Percentiles rank a stretch among this genome's conserved stretches.
phyloP scores from a whole-genome alignment of 176 grass and related monocot species.

The Phyllostachys edulis region DNA sequence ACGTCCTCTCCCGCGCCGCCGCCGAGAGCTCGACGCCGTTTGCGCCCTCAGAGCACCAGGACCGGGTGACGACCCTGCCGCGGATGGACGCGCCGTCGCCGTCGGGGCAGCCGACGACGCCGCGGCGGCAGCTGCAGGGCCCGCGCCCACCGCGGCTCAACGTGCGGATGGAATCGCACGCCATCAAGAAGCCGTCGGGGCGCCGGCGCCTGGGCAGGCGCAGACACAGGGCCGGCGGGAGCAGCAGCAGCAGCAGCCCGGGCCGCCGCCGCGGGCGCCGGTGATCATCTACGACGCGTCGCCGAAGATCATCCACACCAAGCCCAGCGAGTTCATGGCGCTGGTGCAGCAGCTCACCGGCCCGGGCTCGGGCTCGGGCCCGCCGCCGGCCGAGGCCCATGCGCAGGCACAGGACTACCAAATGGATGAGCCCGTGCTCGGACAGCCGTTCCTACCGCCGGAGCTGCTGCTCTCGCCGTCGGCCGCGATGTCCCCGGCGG shows the following conservation, averaged over 20 bases:
- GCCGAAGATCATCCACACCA: constrained; percentile 86
- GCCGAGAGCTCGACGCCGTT: constrained; percentile 2
- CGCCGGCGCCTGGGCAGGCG: background rate
- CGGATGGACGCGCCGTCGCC: constrained; percentile 45
- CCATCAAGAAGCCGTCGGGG: constrained; percentile 70
- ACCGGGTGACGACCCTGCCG: background rate
- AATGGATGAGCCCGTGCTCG: background rate
- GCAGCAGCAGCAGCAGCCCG: background rate
- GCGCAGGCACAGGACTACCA: background rate
- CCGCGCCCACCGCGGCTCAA: constrained; percentile 68
- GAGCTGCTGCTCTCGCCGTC: constrained; percentile 51
- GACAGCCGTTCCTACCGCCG: constrained; percentile 23
- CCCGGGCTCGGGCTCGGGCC: constrained; percentile 5
- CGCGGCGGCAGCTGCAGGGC: constrained; percentile 71
- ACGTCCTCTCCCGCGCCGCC: constrained; percentile 26
- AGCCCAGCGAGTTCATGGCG: constrained; percentile 89
- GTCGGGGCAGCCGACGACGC: constrained; percentile 30
- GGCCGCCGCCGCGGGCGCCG: constrained; percentile 22
- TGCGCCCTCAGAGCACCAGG: background rate
- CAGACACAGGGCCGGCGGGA: constrained; percentile 6
- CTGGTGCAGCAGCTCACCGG: constrained; percentile 89
- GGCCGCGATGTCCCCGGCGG: constrained; percentile 77
- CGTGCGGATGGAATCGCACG: constrained; percentile 70
- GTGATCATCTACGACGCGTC: constrained; percentile 97
- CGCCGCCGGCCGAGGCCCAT: background rate